phyloP scores from a whole-genome alignment of 805 yeast species.

The Alloascoidea africana region DNA sequence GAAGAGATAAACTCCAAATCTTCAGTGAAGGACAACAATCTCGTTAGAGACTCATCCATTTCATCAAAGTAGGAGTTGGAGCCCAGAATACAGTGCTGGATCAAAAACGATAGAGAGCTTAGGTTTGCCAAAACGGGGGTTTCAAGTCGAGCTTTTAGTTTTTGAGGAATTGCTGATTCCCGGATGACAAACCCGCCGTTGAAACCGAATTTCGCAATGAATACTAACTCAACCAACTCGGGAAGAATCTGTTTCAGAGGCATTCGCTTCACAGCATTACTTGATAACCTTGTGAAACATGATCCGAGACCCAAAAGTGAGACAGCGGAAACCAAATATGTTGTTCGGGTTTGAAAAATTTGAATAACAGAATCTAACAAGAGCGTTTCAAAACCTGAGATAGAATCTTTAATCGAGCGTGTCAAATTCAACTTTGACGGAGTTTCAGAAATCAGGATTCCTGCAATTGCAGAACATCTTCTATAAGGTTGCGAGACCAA shows the following conservation, averaged over 20 bases:
- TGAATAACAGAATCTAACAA: background rate
- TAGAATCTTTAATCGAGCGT: constrained; percentile 2
- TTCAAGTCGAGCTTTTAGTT: background rate
- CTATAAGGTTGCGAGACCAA: background rate
- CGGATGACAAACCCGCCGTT: background rate
- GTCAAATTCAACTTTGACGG: constrained; percentile 3
- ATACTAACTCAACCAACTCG: background rate
- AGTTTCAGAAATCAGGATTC: constrained; percentile 6
- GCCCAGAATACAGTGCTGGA: background rate
- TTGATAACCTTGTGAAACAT: background rate
- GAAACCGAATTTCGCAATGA: background rate
- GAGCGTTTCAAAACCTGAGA: constrained; percentile 3
- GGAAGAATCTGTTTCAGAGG: background rate
- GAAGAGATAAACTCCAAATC: constrained; percentile 5
- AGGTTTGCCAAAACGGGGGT: background rate
- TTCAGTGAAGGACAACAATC: background rate
- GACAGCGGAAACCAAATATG: no score
- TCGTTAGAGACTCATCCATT: background rate
- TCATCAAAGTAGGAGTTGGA: constrained; percentile 8
- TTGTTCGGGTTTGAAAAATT: background rate
- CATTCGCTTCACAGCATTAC: background rate
- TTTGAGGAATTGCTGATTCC: background rate
- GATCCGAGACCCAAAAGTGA: background rate
- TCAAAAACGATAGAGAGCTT: background rate
- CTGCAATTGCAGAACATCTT: background rate